A percentile compares a stretch with the other conserved stretches of the same genome.
Evolutionary conservation across 2,329 filamentous ascomycete genomes (phyloP).

Genomic region (Colletotrichum chrysophilum): DNA sequence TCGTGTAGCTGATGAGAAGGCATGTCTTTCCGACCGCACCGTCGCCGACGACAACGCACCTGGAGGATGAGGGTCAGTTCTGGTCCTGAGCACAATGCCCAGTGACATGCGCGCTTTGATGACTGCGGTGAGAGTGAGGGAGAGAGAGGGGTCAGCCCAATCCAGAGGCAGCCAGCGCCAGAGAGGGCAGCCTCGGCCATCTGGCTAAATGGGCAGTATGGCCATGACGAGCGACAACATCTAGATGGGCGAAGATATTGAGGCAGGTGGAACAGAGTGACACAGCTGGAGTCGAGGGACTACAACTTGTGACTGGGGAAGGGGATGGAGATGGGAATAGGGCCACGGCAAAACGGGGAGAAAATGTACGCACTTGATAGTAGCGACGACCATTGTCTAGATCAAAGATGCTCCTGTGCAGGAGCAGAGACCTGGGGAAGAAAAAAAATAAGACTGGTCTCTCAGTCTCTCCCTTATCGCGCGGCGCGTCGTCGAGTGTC

Average conservation of each 20-base stretch:
- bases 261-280: constrained; percentile 10
- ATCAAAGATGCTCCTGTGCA: constrained; percentile 40
- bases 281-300: constrained; percentile 16
- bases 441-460: constrained; percentile 14
- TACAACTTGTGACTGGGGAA: constrained; percentile 9
- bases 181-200: neutral
- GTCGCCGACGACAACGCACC: constrained; percentile 98
- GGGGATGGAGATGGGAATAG: neutral
- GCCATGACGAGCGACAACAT: neutral
- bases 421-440: constrained; percentile 35
- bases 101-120: constrained; percentile 20
- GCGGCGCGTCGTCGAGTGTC: constrained; percentile 27
- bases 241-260: neutral
- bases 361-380: constrained; percentile 62
- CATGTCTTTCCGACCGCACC: constrained; percentile 99
- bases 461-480: constrained; percentile 24
- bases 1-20: constrained; percentile 98
- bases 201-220: neutral
- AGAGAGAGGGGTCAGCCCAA: neutral
- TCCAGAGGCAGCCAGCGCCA: neutral
- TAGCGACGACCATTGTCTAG: constrained; percentile 66
- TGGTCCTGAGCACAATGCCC: neutral
- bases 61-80: constrained; percentile 41
- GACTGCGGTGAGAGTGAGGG: neutral
- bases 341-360: constrained; percentile 22